phyloP scores from a whole-genome alignment of 306 rosid species.

The Leucaena leucocephala region DNA sequence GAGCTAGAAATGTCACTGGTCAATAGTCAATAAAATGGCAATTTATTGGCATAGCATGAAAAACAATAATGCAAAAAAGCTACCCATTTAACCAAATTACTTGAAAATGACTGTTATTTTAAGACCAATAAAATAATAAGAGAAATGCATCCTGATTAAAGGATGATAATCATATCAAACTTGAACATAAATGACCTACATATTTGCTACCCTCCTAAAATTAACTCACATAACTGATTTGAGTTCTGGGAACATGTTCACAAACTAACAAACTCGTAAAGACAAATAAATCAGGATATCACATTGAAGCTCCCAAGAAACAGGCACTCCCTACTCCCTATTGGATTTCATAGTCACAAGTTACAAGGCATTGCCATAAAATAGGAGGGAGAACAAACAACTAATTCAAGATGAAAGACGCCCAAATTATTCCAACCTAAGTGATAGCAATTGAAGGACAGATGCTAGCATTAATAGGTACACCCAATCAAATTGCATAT shows the following conservation, averaged over 20 bases:
- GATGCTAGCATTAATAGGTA: too few relatives aligned
- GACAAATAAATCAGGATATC: background rate
- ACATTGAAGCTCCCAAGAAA: background rate
- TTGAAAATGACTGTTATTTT: background rate
- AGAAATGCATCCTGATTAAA: slow-evolving; percentile 18
- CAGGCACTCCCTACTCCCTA: background rate
- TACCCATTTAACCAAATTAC: too few relatives aligned
- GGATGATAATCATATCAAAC: slow-evolving; percentile 21
- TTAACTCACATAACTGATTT: slow-evolving; percentile 20
- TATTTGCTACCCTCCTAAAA: slow-evolving; percentile 3
- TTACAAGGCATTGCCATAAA: background rate
- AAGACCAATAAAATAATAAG: slow-evolving; percentile 21
- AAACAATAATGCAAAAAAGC: slow-evolving; percentile 12
- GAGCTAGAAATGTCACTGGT: slow-evolving; percentile 22
- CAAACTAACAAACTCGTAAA: slow-evolving; percentile 7
- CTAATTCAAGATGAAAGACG: background rate
- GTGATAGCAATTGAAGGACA: background rate
- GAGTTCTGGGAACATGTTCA: slow-evolving; percentile 31
- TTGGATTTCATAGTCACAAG: background rate
- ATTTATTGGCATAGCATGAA: background rate
- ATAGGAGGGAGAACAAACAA: background rate
- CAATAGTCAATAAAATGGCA: background rate
- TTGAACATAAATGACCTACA: slow-evolving; percentile 10
- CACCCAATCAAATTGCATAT: too few relatives aligned
- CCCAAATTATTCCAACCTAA: slow-evolving; percentile 23